phyloP scores from a whole-genome alignment of 495 filamentous ascomycete species.

The Penicillium herquei region DNA sequence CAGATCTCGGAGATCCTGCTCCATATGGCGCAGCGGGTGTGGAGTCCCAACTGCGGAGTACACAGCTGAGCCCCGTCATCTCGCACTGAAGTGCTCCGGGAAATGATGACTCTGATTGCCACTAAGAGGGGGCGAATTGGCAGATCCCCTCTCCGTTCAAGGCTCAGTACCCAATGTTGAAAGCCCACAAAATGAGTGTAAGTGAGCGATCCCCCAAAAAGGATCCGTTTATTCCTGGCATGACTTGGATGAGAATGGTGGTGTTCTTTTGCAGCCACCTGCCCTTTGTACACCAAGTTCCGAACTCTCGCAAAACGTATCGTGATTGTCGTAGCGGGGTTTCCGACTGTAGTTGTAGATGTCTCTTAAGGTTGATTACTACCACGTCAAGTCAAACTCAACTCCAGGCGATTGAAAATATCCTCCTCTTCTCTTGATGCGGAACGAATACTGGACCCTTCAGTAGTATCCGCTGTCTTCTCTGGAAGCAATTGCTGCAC shows the following conservation, averaged over 20 bases:
- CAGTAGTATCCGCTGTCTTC: constrained; percentile 10
- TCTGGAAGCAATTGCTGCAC: constrained; percentile 33
- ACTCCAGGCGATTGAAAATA: constrained; percentile 28
- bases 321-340: no score
- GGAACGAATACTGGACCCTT: constrained; percentile 7
- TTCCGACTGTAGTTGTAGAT: no score
- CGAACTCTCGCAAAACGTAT: no score
- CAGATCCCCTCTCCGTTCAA: neutral
- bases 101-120: neutral
- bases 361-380: neutral
- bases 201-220: no score
- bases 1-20: constrained; percentile 11
- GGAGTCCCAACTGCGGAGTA: constrained; percentile 17
- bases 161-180: no score
- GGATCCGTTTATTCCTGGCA: no score
- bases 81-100: constrained; percentile 11
- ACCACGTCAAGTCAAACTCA: constrained; percentile 29
- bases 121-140: neutral
- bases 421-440: constrained; percentile 21
- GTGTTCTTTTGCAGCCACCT: no score
- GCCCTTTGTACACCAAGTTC: no score
- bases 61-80: constrained; percentile 11
- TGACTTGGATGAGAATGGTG: no score
- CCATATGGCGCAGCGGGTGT: constrained; percentile 15
- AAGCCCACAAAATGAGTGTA: no score